A percentile compares a stretch with the other conserved stretches of the same genome.
Conservation (phyloP, 345 rosid species). For the Euphorbia lathyris region DNA sequence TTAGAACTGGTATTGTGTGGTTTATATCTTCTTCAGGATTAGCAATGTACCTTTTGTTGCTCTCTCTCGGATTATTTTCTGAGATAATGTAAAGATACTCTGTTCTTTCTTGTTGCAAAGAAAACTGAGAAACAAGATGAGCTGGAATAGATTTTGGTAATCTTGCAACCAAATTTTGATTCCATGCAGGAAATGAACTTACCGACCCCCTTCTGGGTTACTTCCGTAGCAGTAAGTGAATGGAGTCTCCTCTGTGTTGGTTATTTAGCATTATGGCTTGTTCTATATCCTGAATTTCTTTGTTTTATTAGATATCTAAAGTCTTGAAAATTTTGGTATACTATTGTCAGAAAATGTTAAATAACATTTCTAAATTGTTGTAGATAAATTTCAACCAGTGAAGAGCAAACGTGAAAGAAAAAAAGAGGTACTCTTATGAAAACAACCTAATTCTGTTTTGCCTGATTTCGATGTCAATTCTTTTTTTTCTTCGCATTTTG, state of each 20-base stretch:
- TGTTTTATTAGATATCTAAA: background rate
- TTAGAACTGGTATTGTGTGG: too few species aligned
- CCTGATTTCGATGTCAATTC: background rate
- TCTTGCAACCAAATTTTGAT: background rate
- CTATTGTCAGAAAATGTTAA: slow-evolving; percentile 1
- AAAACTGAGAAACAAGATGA: too few species aligned
- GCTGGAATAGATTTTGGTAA: too few species aligned
- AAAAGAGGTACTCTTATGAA: slow-evolving; percentile 40
- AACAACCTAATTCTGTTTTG: background rate
- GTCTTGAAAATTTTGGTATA: background rate
- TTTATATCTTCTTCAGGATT: too few species aligned
- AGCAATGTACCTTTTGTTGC: background rate
- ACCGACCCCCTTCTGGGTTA: too few species aligned
- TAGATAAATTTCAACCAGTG: slow-evolving; percentile 60
- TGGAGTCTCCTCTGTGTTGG: too few species aligned
- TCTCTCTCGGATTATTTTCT: too few species aligned
- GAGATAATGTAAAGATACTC: too few species aligned
- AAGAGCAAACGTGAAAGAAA: slow-evolving; percentile 62
- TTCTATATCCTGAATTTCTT: background rate
- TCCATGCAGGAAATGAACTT: background rate
- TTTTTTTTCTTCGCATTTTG: background rate
- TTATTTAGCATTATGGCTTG: background rate
- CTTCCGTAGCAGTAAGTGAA: too few species aligned
- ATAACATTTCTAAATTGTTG: slow-evolving; percentile 19
- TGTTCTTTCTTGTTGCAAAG: too few species aligned